Base-by-base conservation (phyloP, 1,284 basidiomycete genomes). In the Moesziomyces globuligerus region DNA sequence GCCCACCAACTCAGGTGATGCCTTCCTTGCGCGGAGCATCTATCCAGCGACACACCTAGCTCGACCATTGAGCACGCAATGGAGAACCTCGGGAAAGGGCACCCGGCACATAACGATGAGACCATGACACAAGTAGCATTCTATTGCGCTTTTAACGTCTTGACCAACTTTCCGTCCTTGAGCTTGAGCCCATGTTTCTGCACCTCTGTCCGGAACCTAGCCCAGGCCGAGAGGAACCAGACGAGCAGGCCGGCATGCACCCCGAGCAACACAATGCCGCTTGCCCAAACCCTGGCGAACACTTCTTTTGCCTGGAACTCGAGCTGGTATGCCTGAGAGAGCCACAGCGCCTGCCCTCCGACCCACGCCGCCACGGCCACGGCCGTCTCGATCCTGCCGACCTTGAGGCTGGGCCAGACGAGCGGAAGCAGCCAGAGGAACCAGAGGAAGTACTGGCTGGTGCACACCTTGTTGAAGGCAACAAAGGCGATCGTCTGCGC, bases 371-470 rank as follows among this genome's bases (percentile, higher is more conserved):
- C 83, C 0, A 88, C n/a, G 7, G 56, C 58, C 4, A 67, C 11
- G 0, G 51, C 61, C 18, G 53, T 48, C 21, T 51, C 66, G 37
- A 53, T 23, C 17, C 52, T 54, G 20, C 46, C 44, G 1, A 47
- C 39, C 45, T 58, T 55, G 0, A 95, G 82, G 15, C 85, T 86
- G 0, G 92, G 89, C 3, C 93, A 85, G 11, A 96, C 84, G 3
- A 94, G 86, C 0, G 96, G 94, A 0, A 98, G 84, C 64, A 98
- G 89, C 65, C 94, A 89, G 7, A 94, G 88, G 81, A 95, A 98
- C 96, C 96, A 99, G 45, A 97, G 86, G 83, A 98, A 98, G 84
- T 99, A 99, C 90, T 98, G 83, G 1, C 93, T 95, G 0, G 96
- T 99, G 86, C 93, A 96, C 40, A 99, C 96, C 84, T 97, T 96